A percentile compares a stretch with the other conserved stretches of the same genome.
Evolutionary conservation across 257 asterid genomes (phyloP).

Genomic region (Capsicum rhomboideum): DNA sequence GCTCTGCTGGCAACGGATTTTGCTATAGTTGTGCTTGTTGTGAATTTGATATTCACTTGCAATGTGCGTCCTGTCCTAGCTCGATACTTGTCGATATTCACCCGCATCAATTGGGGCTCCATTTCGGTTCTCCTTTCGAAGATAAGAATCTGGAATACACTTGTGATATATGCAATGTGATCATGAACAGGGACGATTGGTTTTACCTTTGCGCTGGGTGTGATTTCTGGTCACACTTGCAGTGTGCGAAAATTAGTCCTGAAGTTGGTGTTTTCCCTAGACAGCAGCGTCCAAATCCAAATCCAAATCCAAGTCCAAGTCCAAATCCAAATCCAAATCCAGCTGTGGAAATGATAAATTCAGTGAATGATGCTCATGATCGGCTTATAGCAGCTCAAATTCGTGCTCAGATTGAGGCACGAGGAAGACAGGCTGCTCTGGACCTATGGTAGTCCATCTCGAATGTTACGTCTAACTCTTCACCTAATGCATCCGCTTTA

Average conservation of each 20-base stretch:
- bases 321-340: background rate
- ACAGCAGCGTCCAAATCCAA: background rate
- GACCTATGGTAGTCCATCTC: background rate
- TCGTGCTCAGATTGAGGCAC: background rate
- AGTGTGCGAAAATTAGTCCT: background rate
- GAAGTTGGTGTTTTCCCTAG: background rate
- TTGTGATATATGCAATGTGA: constrained; percentile 12
- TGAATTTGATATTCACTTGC: constrained; percentile 21
- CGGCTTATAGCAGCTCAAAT: background rate
- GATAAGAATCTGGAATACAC: background rate
- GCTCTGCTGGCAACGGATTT: constrained; percentile 10
- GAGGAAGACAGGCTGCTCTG: background rate
- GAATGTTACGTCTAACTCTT: background rate
- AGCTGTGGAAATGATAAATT: background rate
- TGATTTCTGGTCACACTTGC: constrained; percentile 17
- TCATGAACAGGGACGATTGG: constrained; percentile 6
- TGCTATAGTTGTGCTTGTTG: constrained; percentile 22
- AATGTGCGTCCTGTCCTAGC: constrained; percentile 9
- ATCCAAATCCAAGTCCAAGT: background rate
- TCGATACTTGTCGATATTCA: constrained; percentile 1
- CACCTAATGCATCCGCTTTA: background rate
- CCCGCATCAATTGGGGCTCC: constrained; percentile 9
- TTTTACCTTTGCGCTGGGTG: constrained; percentile 15
- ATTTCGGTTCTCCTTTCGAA: constrained; percentile 7
- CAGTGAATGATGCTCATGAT: background rate